These are phyloP conservation scores for Stemphylium lycopersici DNA, from an alignment of 2,329 filamentous ascomycete genomes.

Conservation along the genomic window DNA sequence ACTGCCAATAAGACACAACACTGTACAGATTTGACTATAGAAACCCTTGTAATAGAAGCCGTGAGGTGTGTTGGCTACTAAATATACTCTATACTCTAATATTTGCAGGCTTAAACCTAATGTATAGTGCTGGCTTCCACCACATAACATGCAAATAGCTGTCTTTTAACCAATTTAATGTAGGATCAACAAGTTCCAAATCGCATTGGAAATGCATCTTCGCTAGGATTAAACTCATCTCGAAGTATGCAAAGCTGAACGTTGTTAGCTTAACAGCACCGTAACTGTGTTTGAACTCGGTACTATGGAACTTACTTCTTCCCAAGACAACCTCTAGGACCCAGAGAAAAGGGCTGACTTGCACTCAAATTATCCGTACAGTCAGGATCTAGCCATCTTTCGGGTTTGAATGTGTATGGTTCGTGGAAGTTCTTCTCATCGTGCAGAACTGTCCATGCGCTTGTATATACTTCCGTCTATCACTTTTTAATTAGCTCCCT, in stretches of 20 bases:
- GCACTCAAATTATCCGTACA: background rate
- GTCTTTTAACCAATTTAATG: background rate
- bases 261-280: background rate
- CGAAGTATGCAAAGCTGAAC: background rate
- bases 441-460: background rate
- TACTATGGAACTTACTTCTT: background rate
- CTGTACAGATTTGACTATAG: no score
- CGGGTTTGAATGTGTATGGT: background rate
- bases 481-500: no score
- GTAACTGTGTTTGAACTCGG: no score
- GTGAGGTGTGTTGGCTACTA: no score
- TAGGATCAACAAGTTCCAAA: background rate
- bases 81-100: no score
- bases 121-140: background rate
- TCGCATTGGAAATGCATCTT: background rate
- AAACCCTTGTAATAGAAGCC: no score
- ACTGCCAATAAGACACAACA: no score
- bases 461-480: background rate
- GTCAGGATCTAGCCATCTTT: background rate
- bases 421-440: background rate
- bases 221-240: background rate
- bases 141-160: slow-evolving; percentile 1
- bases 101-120: no score
- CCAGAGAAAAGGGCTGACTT: background rate
- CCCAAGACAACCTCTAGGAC: background rate